Conservation (phyloP, 192 early-diverging fungal genomes). For the Coemansia erecta region DNA sequence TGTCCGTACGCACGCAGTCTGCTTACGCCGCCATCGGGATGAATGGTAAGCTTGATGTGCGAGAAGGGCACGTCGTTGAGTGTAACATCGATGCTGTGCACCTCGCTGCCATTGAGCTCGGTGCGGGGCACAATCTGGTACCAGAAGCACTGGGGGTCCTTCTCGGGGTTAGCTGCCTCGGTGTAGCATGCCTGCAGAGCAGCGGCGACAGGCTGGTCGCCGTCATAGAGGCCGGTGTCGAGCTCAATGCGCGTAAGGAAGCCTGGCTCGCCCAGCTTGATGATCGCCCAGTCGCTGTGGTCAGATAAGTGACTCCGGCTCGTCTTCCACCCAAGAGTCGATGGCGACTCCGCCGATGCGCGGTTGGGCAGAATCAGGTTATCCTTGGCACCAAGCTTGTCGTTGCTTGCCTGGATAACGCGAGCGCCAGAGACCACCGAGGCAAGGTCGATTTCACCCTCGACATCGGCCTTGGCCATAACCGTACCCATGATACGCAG, state of each 20-base stretch:
- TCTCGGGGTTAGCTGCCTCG: conserved; percentile 49
- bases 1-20: conserved; percentile 77
- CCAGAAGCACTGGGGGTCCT: conserved; percentile 59
- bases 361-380: conserved; percentile 76
- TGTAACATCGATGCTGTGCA: conserved; percentile 65
- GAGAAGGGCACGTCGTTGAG: conserved; percentile 61
- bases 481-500: conserved; percentile 67
- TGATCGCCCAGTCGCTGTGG: conserved; percentile 71
- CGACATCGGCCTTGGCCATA: conserved; percentile 17
- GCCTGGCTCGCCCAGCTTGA: conserved; percentile 71
- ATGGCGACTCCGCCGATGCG: conserved; percentile 57
- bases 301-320: conserved; percentile 60
- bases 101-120: conserved; percentile 41
- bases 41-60: conserved; percentile 67
- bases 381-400: conserved; percentile 62
- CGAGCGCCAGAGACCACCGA: conserved; percentile 61
- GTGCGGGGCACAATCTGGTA: conserved; percentile 58
- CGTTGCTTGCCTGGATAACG: conserved; percentile 62
- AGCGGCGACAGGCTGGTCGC: conserved; percentile 78
- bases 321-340: conserved; percentile 88
- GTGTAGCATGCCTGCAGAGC: conserved; percentile 66
- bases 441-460: conserved; percentile 61
- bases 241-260: conserved; percentile 73
- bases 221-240: conserved; percentile 83
- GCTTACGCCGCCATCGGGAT: conserved; percentile 82